Conservation (phyloP, 2,329 filamentous ascomycete species). For the Cyphellophora attinorum region DNA sequence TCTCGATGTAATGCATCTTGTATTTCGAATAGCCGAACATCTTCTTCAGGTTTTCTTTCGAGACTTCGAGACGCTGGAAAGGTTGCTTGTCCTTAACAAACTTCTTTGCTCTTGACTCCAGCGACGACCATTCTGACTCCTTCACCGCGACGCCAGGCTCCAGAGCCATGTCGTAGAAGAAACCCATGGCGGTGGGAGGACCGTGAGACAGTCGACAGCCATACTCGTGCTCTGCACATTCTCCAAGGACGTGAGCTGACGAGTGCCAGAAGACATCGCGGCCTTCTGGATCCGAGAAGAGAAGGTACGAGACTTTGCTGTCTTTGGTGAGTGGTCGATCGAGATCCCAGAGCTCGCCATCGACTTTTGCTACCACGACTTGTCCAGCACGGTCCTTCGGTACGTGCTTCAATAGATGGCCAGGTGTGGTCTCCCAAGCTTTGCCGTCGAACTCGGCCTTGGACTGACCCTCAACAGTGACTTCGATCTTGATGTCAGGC, state of each 20-base stretch:
- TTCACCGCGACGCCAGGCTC: conserved; percentile 61
- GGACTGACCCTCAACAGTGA: conserved; percentile 32
- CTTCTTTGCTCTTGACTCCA: conserved; percentile 69
- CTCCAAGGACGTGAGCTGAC: conserved; percentile 89
- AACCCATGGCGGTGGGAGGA: conserved; percentile 81
- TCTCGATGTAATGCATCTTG: conserved; percentile 94
- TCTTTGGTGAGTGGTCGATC: conserved; percentile 80
- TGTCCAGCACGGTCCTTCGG: conserved; percentile 77
- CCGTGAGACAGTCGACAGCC: conserved; percentile 90
- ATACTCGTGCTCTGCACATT: conserved; percentile 82
- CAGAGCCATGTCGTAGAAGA: conserved; percentile 95
- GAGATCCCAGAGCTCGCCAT: conserved; percentile 86
- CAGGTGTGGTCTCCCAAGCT: conserved; percentile 86
- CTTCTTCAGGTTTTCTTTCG: conserved; percentile 83
- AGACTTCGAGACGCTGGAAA: conserved; percentile 80
- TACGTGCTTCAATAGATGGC: conserved; percentile 67
- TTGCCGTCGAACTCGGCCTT: conserved; percentile 48
- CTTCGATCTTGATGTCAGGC: conserved; percentile 38
- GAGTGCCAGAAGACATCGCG: conserved; percentile 98
- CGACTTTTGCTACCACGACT: conserved; percentile 71
- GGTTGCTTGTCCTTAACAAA: conserved; percentile 96
- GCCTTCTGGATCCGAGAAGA: conserved; percentile 67
- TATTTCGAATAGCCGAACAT: conserved; percentile 99
- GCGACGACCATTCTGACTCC: conserved; percentile 69
- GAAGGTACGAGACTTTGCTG: conserved; percentile 74